Percentiles rank a stretch among this genome's conserved stretches.
These are phyloP conservation scores for Hippophae gyantsensis DNA, from an alignment of 306 rosid species.

Conservation along the genomic window DNA sequence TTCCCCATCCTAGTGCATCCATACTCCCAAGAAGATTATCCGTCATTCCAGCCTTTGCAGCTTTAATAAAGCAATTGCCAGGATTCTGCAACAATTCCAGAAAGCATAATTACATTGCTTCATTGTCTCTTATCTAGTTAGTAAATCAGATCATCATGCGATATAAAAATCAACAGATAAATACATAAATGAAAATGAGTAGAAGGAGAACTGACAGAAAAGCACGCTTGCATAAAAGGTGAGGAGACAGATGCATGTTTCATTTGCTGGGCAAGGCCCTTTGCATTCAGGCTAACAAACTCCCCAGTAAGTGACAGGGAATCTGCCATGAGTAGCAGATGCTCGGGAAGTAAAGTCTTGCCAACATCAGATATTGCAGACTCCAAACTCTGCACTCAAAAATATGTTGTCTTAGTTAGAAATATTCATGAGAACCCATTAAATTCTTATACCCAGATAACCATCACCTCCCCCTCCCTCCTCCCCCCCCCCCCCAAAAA, in stretches of 20 bases:
- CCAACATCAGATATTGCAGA: conserved; percentile 70
- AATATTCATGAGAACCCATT: conserved; percentile 12
- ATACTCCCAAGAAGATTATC: conserved; percentile 64
- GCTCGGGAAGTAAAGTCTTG: conserved; percentile 65
- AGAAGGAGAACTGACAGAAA: conserved; percentile 63
- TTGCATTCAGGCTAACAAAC: conserved; percentile 77
- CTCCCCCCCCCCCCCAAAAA: not conserved
- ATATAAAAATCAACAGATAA: not conserved
- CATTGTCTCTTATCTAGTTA: conserved; percentile 7
- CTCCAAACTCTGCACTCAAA: conserved; percentile 52
- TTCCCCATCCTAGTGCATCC: conserved; percentile 94
- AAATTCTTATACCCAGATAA: conserved; percentile 7
- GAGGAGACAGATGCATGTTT: conserved; percentile 54
- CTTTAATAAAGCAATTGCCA: conserved; percentile 66
- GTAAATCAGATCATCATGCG: not conserved
- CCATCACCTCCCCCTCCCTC: no score
- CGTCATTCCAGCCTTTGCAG: conserved; percentile 63
- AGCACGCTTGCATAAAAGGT: conserved; percentile 92
- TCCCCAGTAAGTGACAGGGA: conserved; percentile 71
- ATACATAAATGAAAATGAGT: conserved; percentile 11
- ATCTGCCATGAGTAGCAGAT: conserved; percentile 63
- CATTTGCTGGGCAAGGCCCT: conserved; percentile 62
- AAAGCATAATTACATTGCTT: conserved; percentile 17
- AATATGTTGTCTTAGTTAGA: conserved; percentile 13
- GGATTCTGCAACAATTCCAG: conserved; percentile 62